Evolutionary conservation across 495 filamentous ascomycete genomes (phyloP).

Genomic region (Baudoinia panamericana): DNA sequence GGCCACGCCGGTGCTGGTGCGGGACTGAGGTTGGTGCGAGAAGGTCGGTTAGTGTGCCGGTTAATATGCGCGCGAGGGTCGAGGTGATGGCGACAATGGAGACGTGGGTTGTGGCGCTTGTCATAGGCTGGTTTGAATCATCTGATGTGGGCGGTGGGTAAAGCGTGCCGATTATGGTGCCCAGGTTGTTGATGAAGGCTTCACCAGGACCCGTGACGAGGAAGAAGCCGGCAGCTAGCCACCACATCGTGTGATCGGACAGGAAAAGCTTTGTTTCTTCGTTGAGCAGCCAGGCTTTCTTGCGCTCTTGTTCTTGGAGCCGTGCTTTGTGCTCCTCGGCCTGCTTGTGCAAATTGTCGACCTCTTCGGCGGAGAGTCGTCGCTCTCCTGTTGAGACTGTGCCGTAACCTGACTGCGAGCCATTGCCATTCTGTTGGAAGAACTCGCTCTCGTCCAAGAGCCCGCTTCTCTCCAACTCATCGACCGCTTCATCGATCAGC

Average conservation of each 20-base stretch:
- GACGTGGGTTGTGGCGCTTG: slow-evolving; percentile 72
- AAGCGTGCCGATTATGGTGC: slow-evolving; percentile 79
- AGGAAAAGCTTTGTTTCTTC: slow-evolving; percentile 75
- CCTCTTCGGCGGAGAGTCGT: slow-evolving; percentile 36
- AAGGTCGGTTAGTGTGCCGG: slow-evolving; percentile 74
- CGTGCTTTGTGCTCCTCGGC: slow-evolving; percentile 33
- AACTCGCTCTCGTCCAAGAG: slow-evolving; percentile 60
- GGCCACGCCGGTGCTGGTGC: slow-evolving; percentile 17
- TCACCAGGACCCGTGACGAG: slow-evolving; percentile 87
- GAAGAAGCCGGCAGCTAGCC: slow-evolving; percentile 80
- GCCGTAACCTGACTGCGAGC: slow-evolving; percentile 39
- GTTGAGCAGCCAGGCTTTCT: slow-evolving; percentile 78
- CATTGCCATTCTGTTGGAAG: slow-evolving; percentile 29
- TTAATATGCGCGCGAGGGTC: slow-evolving; percentile 73
- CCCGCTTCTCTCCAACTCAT: slow-evolving; percentile 72
- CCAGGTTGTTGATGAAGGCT: slow-evolving; percentile 93
- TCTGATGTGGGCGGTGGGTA: slow-evolving; percentile 43
- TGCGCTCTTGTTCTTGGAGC: slow-evolving; percentile 53
- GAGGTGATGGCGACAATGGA: slow-evolving; percentile 82
- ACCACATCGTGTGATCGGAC: slow-evolving; percentile 87
- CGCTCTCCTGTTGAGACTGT: slow-evolving; percentile 34
- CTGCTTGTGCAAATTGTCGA: slow-evolving; percentile 35
- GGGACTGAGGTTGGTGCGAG: slow-evolving; percentile 54
- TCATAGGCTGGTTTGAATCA: slow-evolving; percentile 29
- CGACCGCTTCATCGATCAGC: slow-evolving; percentile 71